These are phyloP conservation scores for Hyaloscypha variabilis DNA, from an alignment of 495 filamentous ascomycete species.

Conservation along the genomic window DNA sequence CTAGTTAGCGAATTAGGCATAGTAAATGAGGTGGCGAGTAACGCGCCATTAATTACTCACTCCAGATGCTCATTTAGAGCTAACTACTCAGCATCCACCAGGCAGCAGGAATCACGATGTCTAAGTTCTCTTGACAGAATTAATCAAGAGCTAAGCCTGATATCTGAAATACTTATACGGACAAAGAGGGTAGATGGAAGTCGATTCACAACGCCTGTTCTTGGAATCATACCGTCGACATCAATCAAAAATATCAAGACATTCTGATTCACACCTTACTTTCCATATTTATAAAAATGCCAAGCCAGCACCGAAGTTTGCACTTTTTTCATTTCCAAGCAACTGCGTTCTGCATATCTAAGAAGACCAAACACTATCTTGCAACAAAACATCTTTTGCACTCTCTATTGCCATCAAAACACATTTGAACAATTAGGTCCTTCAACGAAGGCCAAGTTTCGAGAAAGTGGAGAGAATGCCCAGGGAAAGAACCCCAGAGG, in stretches of 20 bases:
- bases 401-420: neutral
- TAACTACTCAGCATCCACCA: neutral
- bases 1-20: neutral
- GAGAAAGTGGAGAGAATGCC: neutral
- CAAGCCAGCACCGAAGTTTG: neutral
- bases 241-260: neutral
- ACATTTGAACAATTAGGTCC: neutral
- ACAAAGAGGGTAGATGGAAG: neutral
- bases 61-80: neutral
- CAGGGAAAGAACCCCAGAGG: neutral
- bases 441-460: neutral
- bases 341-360: neutral
- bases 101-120: neutral
- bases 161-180: neutral
- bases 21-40: neutral
- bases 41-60: neutral
- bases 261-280: neutral
- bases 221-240: neutral
- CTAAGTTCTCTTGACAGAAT: neutral
- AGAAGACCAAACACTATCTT: neutral
- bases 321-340: neutral
- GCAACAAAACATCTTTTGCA: neutral
- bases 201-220: neutral
- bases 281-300: neutral
- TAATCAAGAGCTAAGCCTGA: neutral